These are phyloP conservation scores for Magnusiomyces sp. DNA, from an alignment of 1,139 yeast genomes.

Conservation along the genomic window DNA sequence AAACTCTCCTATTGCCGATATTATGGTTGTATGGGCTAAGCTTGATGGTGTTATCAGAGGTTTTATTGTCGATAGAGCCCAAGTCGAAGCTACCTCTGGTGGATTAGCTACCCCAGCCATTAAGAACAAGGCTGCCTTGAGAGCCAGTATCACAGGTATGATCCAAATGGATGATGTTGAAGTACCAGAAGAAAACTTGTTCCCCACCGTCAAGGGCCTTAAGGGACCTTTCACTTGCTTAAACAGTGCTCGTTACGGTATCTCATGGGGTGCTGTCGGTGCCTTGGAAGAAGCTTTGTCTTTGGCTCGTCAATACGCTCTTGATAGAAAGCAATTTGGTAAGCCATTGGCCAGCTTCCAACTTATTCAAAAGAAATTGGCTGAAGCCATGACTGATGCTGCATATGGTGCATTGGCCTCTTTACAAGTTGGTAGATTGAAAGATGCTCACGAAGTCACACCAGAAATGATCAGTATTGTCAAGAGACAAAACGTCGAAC, in stretches of 20 bases:
- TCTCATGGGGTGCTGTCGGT: slow-evolving; percentile 41
- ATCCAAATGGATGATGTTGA: slow-evolving; percentile 39
- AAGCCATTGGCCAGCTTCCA: slow-evolving; percentile 37
- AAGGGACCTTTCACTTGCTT: slow-evolving; percentile 41
- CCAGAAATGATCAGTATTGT: slow-evolving; percentile 40
- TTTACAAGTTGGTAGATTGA: slow-evolving; percentile 37
- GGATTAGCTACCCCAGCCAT: slow-evolving; percentile 36
- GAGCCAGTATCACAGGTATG: slow-evolving; percentile 41
- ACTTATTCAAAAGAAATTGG: slow-evolving; percentile 37
- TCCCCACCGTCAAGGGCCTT: slow-evolving; percentile 35
- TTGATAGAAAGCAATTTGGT: slow-evolving; percentile 37
- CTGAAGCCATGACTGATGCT: slow-evolving; percentile 37
- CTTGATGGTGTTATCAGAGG: slow-evolving; percentile 39
- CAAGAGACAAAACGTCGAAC: slow-evolving; percentile 39
- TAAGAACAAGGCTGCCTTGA: slow-evolving; percentile 33
- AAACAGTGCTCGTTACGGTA: slow-evolving; percentile 39
- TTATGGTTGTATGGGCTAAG: slow-evolving; percentile 39
- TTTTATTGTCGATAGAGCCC: slow-evolving; percentile 34
- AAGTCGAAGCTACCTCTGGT: slow-evolving; percentile 26
- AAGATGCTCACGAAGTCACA: slow-evolving; percentile 33
- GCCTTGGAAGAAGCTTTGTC: slow-evolving; percentile 37
- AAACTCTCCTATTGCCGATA: slow-evolving; percentile 40
- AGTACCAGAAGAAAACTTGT: slow-evolving; percentile 37
- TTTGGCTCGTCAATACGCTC: slow-evolving; percentile 33
- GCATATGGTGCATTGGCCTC: slow-evolving; percentile 36